These are phyloP conservation scores for Halophytophthora batemanensis DNA, from an alignment of 352 stramenopile genomes.

Conservation along the genomic window DNA sequence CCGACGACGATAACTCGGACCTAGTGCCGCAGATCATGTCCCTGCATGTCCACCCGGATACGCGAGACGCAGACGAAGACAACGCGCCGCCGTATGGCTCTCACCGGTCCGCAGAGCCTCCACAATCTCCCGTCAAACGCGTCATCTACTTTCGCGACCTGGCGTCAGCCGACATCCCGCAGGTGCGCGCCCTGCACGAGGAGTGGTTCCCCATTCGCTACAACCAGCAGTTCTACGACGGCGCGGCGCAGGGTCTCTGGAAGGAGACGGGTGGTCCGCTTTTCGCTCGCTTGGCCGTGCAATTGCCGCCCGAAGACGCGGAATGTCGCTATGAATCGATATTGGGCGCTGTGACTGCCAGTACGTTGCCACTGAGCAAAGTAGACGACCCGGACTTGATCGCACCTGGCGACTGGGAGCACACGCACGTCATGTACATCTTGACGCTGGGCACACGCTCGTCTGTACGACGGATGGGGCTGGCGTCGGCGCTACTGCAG, in stretches of 20 bases:
- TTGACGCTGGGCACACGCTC: constrained; percentile 91
- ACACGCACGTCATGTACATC: constrained; percentile 95
- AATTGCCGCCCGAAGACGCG: constrained; percentile 16
- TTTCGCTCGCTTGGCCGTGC: constrained; percentile 87
- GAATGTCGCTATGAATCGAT: constrained; percentile 45
- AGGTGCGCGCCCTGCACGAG: constrained; percentile 93
- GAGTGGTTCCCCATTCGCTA: constrained; percentile 97
- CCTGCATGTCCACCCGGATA: constrained; percentile 17
- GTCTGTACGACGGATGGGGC: constrained; percentile 83
- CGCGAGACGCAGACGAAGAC: constrained; percentile 3
- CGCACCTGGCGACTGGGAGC: constrained; percentile 44
- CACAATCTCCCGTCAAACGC: constrained; percentile 21
- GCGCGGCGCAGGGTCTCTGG: constrained; percentile 83
- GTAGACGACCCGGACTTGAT: constrained; percentile 63
- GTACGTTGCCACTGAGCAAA: constrained; percentile 71
- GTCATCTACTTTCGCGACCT: constrained; percentile 76
- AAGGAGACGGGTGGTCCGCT: constrained; percentile 84
- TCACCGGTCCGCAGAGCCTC: background rate
- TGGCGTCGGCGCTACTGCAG: constrained; percentile 89
- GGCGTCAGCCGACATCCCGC: constrained; percentile 73
- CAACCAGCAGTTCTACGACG: constrained; percentile 95
- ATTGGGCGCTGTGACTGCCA: constrained; percentile 90
- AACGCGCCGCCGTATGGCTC: constrained; percentile 5
- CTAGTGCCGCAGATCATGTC: constrained; percentile 16
- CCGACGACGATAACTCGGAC: constrained; percentile 7